Conservation (phyloP, 306 rosid species). For the Cicer cuneatum region DNA sequence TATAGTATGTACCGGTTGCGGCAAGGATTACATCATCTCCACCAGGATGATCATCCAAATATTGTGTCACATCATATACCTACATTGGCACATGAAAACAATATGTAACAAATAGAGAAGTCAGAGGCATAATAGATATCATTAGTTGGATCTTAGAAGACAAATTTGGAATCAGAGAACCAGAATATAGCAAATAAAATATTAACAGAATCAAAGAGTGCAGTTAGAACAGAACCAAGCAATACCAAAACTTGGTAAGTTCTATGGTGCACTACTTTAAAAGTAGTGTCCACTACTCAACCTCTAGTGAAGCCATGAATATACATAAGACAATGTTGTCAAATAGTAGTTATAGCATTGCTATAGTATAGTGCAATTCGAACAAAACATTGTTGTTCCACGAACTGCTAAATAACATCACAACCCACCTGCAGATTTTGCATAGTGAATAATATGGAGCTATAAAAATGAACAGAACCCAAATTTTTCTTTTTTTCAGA, state of each 20-base stretch:
- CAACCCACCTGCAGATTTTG: background rate
- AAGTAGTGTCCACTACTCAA: background rate
- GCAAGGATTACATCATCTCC: constrained; percentile 82
- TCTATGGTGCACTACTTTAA: background rate
- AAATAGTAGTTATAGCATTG: background rate
- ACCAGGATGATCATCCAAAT: constrained; percentile 94
- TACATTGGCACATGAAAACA: constrained; percentile 39
- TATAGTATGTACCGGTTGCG: constrained; percentile 64
- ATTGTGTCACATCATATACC: constrained; percentile 83
- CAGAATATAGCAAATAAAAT: background rate
- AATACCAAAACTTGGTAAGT: background rate
- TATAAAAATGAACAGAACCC: background rate
- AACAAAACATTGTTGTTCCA: background rate
- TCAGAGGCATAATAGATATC: constrained; percentile 5
- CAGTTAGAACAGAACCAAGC: background rate
- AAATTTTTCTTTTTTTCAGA: background rate
- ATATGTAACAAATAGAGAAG: constrained; percentile 17
- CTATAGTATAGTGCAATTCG: background rate
- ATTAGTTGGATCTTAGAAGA: background rate
- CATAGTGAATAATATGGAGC: background rate
- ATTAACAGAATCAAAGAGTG: background rate
- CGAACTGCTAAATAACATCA: background rate
- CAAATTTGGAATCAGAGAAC: constrained; percentile 2
- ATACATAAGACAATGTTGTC: background rate
- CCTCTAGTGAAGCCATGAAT: background rate